Base-by-base conservation (phyloP, 2,329 filamentous ascomycete genomes). In the Fragosphaeria purpurea region DNA sequence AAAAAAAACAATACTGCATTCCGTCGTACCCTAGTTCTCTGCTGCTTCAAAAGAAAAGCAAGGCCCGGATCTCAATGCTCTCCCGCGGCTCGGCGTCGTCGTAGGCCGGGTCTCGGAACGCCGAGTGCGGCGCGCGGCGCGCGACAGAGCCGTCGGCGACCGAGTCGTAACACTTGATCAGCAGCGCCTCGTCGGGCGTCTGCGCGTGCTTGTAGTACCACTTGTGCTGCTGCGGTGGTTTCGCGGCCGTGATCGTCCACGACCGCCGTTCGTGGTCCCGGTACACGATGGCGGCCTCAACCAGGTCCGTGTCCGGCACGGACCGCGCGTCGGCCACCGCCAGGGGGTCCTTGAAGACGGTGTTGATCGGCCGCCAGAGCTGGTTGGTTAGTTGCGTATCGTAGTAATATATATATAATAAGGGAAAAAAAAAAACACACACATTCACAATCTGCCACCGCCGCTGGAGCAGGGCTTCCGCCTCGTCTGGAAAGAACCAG, bases 151-250 rank as follows among this genome's bases (percentile, higher is more conserved):
- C 60, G 58, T 73, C 70, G 5, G 70, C 58, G 48, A 51, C 45
- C 31, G 50, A 53, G 62, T 81, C 78, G 59, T 74, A 80, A 56
- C 75, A 79, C 59, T 80, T 81, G 60, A 82, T 76, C 45, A 81
- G 60, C 11, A 76, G 66, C 3, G 74, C 71, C 59, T 81, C 70
- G 35, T 71, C 67, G 0, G 75, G 73, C 5, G 62, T 65, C 64
- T 77, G 74, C 1, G 58, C 62, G 55, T 70, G 68, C 52, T 76
- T 68, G 61, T 70, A 80, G 57, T 73, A 73, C 76, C 76, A 80
- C 55, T 65, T 67, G 52, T 70, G 67, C 35, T 37, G 35, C 35
- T 7, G 5, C 58, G 55, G 0, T 62, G n/a, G 59, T 53, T 68
- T 68, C 61, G 56, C 44, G 58, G 62, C 6, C 40, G 43, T 48